Evolutionary conservation across 2,329 filamentous ascomycete species (phyloP), one percentile per base, ranked within the genome.

Genomic region (Decorospora gaudefroyi): DNA sequence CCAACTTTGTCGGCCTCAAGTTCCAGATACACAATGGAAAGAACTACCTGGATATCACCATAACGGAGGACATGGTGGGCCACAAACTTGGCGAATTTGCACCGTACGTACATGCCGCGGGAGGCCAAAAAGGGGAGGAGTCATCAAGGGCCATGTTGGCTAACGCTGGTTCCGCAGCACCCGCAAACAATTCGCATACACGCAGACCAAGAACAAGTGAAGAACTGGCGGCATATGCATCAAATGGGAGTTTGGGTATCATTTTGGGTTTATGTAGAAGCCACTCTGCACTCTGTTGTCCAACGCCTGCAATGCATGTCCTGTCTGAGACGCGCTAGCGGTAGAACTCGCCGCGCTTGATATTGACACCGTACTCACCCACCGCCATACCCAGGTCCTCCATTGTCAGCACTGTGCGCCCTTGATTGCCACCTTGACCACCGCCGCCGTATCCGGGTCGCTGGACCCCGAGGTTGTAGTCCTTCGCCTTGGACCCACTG

Each of bases 321-420:
- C 10, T 29, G 23, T 23, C n/a, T 32, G 21, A 17, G 29, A 19
- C 9, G n/a, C n/a, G n/a, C n/a, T 30, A 96, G 62, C 91, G 81
- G 71, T 99, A 99, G 68, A 97, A 99, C 75, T 99, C 93, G 65
- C 92, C 91, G 54, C 93, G 81, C 82, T 96, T 97, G 39, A 97
- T 88, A 68, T 96, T 99, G 38, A 99, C 90, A 1, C 93, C 93
- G 68, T 97, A 99, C 77, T 99, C 93, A 21, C 88, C 88, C 19
- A 97, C 92, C 1, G 93, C 93, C 90, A 97, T 97, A 11, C 93
- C 93, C 61, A 99, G 72, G 70, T 99, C 93, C 74, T 99, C 93
- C 93, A 99, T 97, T 1, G 93, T 97, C 51, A 99, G 78, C 42
- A 99, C 92, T 12, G 93, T 96, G 53, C 90, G 81, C 53, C 95